phyloP scores from a whole-genome alignment of 2,329 filamentous ascomycete species.

The Colletotrichum theobromicola region DNA sequence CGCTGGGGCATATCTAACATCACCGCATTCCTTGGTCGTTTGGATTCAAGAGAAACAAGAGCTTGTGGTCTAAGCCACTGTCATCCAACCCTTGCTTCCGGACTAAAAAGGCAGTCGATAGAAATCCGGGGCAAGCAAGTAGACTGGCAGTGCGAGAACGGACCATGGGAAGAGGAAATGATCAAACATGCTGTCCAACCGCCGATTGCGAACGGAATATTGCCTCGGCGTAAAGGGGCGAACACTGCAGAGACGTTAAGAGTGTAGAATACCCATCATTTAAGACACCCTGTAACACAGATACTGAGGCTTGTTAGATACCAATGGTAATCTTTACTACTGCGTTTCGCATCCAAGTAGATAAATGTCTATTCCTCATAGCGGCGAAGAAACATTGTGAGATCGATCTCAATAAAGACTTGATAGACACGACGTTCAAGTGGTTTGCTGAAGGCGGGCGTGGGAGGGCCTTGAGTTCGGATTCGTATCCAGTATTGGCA shows the following conservation, averaged over 20 bases:
- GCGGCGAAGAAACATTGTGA: not conserved
- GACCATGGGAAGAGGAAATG: fast-evolving
- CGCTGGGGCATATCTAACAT: not conserved
- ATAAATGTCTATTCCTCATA: not conserved
- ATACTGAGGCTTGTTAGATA: fast-evolving
- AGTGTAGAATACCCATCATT: not conserved
- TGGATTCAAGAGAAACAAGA: not conserved
- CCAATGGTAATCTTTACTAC: fast-evolving
- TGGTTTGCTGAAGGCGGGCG: not conserved
- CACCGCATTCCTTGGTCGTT: not conserved
- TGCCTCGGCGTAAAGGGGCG: not conserved
- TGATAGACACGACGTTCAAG: not conserved
- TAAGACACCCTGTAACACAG: not conserved
- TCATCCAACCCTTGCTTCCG: not conserved
- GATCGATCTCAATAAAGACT: not conserved
- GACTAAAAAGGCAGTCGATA: not conserved
- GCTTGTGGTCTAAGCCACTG: fast-evolving
- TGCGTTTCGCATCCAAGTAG: not conserved
- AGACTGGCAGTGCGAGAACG: not conserved
- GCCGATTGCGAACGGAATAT: not conserved
- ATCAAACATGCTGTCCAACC: not conserved
- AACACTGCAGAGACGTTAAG: not conserved
- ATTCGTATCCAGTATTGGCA: not conserved
- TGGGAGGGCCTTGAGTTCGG: not conserved
- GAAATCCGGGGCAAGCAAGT: fast-evolving